Evolutionary conservation across 306 rosid species (phyloP), one percentile per base, ranked within the genome.

Genomic region (Pyrus bretschneideri): DNA sequence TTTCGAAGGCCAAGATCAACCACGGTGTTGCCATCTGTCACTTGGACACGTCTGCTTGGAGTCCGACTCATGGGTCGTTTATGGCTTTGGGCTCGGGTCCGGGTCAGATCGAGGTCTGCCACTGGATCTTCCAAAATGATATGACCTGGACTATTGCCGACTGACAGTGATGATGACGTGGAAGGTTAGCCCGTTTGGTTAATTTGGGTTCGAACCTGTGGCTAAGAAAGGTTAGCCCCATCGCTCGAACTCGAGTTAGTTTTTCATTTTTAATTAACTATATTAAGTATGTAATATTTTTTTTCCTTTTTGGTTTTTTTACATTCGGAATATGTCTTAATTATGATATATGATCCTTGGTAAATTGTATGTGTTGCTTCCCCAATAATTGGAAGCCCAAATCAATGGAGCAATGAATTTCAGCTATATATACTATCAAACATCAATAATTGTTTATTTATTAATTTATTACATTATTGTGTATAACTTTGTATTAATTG

Each of bases 111-210:
- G 99, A 96, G 75, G 98, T 96, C 0, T 96, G 99, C 59, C 99
- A 96, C 17, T 96, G 99, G 99, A 96, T 96, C 71, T 96, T 96
- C 69, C 86, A 96, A 83, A 96, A 96, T 23, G 99, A 96, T 76
- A 79, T 96, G 98, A 88, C 93, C 3, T 96, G 99, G 99, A 70
- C 90, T 1, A 73, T 84, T 25, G 93, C 96, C 0, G 98, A 96
- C 78, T 92, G 73, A 84, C 4, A 11, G 52, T 33, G n/a, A 54
- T 9, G 25, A 57, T 1, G 60, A 49, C 12, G 40, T 49, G 55
- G 55, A 15, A 3, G 3, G 22, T 25, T 15, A 12, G 40, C 65
- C 65, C 30, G 19, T 54, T 81, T 72, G 31, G 54, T 42, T 27
- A 38, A 66, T 71, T 68, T 68, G 79, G 81, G 80, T 51, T 71